phyloP scores from a whole-genome alignment of 2,329 filamentous ascomycete species.

The Diplocarpon mali region DNA sequence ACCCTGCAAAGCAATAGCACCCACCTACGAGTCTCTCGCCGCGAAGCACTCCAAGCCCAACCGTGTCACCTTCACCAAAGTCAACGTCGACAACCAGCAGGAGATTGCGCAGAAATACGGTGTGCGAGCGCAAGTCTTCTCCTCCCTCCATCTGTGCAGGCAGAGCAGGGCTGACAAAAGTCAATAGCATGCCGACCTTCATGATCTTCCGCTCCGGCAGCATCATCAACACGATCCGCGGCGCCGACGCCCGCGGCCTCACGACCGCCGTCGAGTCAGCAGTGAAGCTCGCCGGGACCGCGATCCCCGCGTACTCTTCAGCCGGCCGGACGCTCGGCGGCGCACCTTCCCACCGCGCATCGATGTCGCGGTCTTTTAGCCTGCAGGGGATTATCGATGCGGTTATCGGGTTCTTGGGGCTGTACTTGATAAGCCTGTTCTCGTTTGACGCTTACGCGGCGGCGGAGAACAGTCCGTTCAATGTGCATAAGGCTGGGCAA shows the following conservation, averaged over 20 bases:
- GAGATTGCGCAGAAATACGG: conserved; percentile 67
- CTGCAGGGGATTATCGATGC: conserved; percentile 37
- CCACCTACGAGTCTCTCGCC: conserved; percentile 76
- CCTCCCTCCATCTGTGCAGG: neutral
- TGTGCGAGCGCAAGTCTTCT: conserved; percentile 54
- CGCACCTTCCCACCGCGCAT: conserved; percentile 23
- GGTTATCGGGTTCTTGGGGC: conserved; percentile 44
- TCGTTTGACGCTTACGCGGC: conserved; percentile 53
- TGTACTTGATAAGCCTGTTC: conserved; percentile 52
- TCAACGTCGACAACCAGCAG: conserved; percentile 78
- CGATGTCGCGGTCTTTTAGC: conserved; percentile 25
- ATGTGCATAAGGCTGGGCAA: conserved; percentile 30
- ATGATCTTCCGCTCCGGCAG: conserved; percentile 72
- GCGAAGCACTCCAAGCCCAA: conserved; percentile 69
- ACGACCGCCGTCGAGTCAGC: conserved; percentile 65
- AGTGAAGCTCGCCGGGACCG: conserved; percentile 37
- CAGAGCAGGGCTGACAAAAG: conserved; percentile 6
- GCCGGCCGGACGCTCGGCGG: conserved; percentile 48
- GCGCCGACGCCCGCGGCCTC: conserved; percentile 69
- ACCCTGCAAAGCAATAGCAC: conserved; percentile 86
- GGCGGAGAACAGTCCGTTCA: conserved; percentile 49
- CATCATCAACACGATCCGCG: conserved; percentile 65
- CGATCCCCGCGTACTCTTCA: conserved; percentile 40
- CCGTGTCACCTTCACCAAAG: conserved; percentile 80
- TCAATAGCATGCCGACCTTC: conserved; percentile 72